phyloP scores from a whole-genome alignment of 2,329 filamentous ascomycete species.

The Penicillium psychrosexuale region DNA sequence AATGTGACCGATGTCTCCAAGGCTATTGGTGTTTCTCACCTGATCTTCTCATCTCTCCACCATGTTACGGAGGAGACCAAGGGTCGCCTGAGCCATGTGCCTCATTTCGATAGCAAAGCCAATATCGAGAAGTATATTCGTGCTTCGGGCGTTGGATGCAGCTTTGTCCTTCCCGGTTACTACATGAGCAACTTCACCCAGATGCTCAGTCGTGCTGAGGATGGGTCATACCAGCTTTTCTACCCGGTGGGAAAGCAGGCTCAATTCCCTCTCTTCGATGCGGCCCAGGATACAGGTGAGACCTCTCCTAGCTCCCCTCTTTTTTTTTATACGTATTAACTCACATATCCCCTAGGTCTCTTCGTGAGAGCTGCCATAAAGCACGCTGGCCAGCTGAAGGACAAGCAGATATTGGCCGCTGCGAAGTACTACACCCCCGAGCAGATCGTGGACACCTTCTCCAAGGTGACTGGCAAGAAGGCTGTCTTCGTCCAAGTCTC shows the following conservation, averaged over 20 bases:
- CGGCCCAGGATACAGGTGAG: slow-evolving; percentile 44
- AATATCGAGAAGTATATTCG: background rate
- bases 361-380: slow-evolving; percentile 35
- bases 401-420: slow-evolving; percentile 47
- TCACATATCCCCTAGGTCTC: slow-evolving; percentile 1
- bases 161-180: background rate
- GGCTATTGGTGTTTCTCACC: slow-evolving; percentile 7
- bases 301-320: slow-evolving; percentile 30
- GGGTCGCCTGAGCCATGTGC: background rate
- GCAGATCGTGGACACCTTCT: slow-evolving; percentile 42
- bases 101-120: background rate
- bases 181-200: slow-evolving; percentile 3
- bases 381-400: slow-evolving; percentile 44
- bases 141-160: background rate
- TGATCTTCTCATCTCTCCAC: slow-evolving; percentile 11
- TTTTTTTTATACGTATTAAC: background rate
- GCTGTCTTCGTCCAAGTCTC: slow-evolving; percentile 22
- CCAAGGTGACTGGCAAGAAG: slow-evolving; percentile 41
- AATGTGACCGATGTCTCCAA: slow-evolving; percentile 12
- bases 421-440: slow-evolving; percentile 39
- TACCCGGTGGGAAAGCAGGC: slow-evolving; percentile 6
- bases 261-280: slow-evolving; percentile 12
- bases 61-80: slow-evolving; percentile 5
- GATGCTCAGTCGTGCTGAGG: slow-evolving; percentile 6
- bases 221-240: slow-evolving; percentile 8